phyloP scores from a whole-genome alignment of 345 rosid genomes.

The Salix caprea region DNA sequence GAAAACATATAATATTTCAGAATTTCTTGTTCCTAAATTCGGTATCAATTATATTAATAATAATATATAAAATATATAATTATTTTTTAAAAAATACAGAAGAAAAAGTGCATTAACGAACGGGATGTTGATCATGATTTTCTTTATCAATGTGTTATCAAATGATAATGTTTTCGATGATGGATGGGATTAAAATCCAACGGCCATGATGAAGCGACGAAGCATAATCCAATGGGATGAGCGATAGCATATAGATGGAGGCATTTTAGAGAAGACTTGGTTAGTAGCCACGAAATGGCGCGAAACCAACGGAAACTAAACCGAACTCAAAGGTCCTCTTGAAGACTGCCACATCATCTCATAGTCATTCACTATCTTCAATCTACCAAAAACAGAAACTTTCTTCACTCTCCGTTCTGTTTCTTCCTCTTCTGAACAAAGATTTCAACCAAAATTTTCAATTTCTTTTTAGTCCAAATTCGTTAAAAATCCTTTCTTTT shows the following conservation, averaged over 20 bases:
- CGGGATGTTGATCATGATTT: no score
- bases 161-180: no score
- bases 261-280: conserved; percentile 29
- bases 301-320: conserved; percentile 52
- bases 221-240: not conserved
- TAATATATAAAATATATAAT: no score
- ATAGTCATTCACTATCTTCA: conserved; percentile 11
- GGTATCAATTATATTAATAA: no score
- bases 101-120: no score
- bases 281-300: conserved; percentile 79
- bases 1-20: no score
- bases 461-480: not conserved
- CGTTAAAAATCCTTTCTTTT: not conserved
- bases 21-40: no score
- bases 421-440: conserved; percentile 1
- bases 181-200: no score
- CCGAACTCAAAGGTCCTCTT: conserved; percentile 49
- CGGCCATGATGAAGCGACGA: not conserved
- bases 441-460: conserved; percentile 9
- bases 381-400: not conserved
- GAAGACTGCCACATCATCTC: conserved; percentile 49
- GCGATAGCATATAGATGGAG: not conserved
- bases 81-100: no score
- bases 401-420: conserved; percentile 18
- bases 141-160: no score